Evolutionary conservation across 106 monocot species (phyloP), one percentile per base, ranked within the genome.

Genomic region (Phalaenopsis equestris): DNA sequence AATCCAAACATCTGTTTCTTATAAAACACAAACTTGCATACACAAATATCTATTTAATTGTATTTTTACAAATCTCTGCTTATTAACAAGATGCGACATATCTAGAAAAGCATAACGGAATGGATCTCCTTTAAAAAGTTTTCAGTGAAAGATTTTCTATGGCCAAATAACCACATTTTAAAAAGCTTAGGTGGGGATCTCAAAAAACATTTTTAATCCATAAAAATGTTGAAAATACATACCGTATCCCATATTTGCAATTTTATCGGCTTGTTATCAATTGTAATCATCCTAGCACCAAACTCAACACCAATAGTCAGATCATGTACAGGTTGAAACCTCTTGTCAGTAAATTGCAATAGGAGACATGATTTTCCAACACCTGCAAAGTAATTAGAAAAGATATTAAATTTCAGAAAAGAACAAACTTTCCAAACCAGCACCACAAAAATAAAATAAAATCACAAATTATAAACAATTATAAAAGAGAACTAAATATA

Each of bases 181-280:
- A 70, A 12, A 70, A 70, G 12, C 12, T 4, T 3, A 9, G 61
- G 12, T 11, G 39, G 0, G 10, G 3, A 70, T 70, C 70, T 37
- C 6, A 45, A 74, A 74, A 74, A 42, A 74, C 6, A 74, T 74
- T 42, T 43, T 6, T 74, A 18, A 43, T 18, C 15, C 41, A 74
- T 74, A 74, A 42, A 5, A 74, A 74, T 6, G 4, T 42, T 45
- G 3, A 45, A 45, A 45, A 45, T 19, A 48, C 10, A 47, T 0
- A 98, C 97, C 82, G 97, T 98, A 64, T 98, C 97, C 97, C 97
- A 98, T 73, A 94, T 98, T 86, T 98, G 94, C 80, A 98, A 87
- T 84, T 97, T 97, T 46, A 97, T 90, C 12, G 94, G 94, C 77
- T 94, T 94, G 86, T 89, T 90, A 41, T 97, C 94, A 58, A 97